These are phyloP conservation scores for Xylaria grammica DNA, from an alignment of 495 filamentous ascomycete genomes.

Conservation along the genomic window DNA sequence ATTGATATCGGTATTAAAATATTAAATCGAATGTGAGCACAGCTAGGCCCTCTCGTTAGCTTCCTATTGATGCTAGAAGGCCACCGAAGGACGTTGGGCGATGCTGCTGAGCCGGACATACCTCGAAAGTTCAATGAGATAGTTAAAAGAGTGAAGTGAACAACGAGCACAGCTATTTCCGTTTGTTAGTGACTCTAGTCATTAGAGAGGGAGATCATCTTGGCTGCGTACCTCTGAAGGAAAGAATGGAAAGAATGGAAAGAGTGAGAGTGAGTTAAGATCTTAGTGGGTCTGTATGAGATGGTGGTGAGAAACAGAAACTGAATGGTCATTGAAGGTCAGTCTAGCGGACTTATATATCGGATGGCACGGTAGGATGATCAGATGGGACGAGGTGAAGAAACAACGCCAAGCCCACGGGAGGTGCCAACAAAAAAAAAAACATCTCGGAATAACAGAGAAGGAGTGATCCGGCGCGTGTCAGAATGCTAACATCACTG, in stretches of 20 bases:
- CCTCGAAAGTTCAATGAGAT: conserved; percentile 51
- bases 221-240: conserved; percentile 50
- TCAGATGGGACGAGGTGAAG: conserved; percentile 43
- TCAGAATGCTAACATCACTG: conserved; percentile 46
- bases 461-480: conserved; percentile 51
- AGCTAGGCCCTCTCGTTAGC: conserved; percentile 42
- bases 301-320: conserved; percentile 47
- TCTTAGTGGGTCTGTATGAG: conserved; percentile 38
- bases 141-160: conserved; percentile 52
- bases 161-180: conserved; percentile 55
- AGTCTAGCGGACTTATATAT: conserved; percentile 48
- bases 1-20: conserved; percentile 40
- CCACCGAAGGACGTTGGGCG: not conserved
- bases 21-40: conserved; percentile 52
- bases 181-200: conserved; percentile 29
- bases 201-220: conserved; percentile 9
- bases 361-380: conserved; percentile 29
- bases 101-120: conserved; percentile 24
- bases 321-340: conserved; percentile 26
- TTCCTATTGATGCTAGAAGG: not conserved
- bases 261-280: conserved; percentile 36
- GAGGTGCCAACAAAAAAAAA: conserved; percentile 30
- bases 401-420: conserved; percentile 48
- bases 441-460: conserved; percentile 47
- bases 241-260: conserved; percentile 57